Evolutionary conservation across 2,329 filamentous ascomycete species (phyloP).

Genomic region (Trichocomaceae sp.): DNA sequence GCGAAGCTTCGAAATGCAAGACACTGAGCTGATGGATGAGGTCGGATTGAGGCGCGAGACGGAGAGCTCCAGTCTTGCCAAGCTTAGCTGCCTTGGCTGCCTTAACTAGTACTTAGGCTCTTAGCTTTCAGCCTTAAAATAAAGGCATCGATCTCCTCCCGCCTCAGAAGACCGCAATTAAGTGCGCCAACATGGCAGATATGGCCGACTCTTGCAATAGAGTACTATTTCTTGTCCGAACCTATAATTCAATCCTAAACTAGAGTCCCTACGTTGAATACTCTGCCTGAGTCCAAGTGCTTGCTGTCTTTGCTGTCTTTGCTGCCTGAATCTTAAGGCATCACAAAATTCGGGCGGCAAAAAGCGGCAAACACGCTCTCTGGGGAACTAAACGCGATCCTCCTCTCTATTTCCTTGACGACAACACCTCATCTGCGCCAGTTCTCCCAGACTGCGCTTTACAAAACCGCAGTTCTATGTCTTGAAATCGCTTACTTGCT

Average conservation of each 20-base stretch:
- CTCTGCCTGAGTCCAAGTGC: not conserved
- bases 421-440: conserved; percentile 11
- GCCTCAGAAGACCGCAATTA: not conserved
- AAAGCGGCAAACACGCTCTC: not conserved
- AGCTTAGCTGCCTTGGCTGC: too few relatives aligned
- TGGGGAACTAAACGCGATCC: conserved; percentile 5
- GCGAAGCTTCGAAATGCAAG: conserved; percentile 22
- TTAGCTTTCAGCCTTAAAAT: not conserved
- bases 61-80: conserved; percentile 31
- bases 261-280: not conserved
- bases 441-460: conserved; percentile 14
- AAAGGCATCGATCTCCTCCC: conserved; percentile 3
- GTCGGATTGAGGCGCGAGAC: conserved; percentile 33
- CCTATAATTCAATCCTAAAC: not conserved
- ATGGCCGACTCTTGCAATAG: not conserved
- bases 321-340: conserved; percentile 3
- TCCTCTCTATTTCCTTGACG: conserved; percentile 16
- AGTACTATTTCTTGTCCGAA: not conserved
- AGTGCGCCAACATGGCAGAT: not conserved
- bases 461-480: not conserved
- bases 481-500: conserved; percentile 6
- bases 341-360: not conserved
- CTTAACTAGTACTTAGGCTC: not conserved
- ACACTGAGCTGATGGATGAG: conserved; percentile 17
- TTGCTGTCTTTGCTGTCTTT: not conserved